A percentile compares a stretch with the other conserved stretches of the same genome.
phyloP scores from a whole-genome alignment of 257 asterid species.

The Nicotiana otophora region DNA sequence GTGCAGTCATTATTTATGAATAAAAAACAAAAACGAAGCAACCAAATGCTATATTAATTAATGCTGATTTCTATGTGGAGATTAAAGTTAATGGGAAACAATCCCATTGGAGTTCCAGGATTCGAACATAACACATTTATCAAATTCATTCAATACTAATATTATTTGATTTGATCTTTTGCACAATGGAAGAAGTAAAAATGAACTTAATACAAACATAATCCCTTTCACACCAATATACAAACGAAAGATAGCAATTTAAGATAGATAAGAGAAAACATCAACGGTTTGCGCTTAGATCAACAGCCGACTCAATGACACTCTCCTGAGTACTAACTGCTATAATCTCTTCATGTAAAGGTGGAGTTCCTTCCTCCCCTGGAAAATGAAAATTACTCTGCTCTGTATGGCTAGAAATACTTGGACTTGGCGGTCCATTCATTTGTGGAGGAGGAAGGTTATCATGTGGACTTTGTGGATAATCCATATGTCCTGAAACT shows the following conservation, averaged over 20 bases:
- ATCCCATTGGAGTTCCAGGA: too few species aligned
- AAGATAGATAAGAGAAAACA: not conserved
- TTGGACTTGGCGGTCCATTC: constrained; percentile 33
- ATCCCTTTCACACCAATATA: not conserved
- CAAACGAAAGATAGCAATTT: not conserved
- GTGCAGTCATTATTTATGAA: too few species aligned
- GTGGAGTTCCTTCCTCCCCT: not conserved
- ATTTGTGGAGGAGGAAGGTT: constrained; percentile 3
- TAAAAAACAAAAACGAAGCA: too few species aligned
- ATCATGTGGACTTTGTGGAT: constrained; percentile 21
- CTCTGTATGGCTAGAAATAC: constrained; percentile 22
- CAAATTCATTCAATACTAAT: too few species aligned
- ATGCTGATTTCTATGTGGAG: too few species aligned
- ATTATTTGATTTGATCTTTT: too few species aligned
- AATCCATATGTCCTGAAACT: not conserved
- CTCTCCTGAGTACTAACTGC: not conserved
- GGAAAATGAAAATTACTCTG: not conserved
- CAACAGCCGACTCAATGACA: not conserved
- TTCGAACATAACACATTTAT: too few species aligned
- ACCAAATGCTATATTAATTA: too few species aligned
- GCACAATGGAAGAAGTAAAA: too few species aligned
- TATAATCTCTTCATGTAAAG: not conserved
- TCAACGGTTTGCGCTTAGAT: not conserved
- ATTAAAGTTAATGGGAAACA: too few species aligned
- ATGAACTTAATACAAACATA: not conserved